phyloP scores from a whole-genome alignment of 805 yeast genomes.

The Schizosaccharomyces pombe region DNA sequence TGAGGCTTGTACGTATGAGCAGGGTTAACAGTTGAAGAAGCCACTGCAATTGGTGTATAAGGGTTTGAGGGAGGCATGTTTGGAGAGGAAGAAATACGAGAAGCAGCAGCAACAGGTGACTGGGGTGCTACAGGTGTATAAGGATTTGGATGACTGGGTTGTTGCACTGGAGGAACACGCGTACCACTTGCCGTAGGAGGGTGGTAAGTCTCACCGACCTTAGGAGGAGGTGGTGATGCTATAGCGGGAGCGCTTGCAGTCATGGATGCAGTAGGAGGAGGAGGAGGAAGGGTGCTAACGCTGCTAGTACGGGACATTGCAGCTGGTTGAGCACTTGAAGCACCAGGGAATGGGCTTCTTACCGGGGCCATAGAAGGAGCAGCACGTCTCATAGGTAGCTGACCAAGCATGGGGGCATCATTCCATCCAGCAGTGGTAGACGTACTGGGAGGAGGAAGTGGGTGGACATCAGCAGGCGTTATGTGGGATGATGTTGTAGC shows the following conservation, averaged over 20 bases:
- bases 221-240: constrained; percentile 8
- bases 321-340: constrained; percentile 11
- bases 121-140: neutral
- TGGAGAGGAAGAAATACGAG: constrained; percentile 6
- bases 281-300: constrained; percentile 7
- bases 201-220: constrained; percentile 3
- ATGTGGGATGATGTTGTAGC: too few species aligned
- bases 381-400: constrained; percentile 6
- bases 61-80: constrained; percentile 6
- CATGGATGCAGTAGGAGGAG: constrained; percentile 7
- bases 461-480: constrained; percentile 4
- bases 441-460: constrained; percentile 8
- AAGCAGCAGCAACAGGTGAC: constrained; percentile 3
- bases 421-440: constrained; percentile 9
- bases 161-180: neutral
- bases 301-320: neutral
- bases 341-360: constrained; percentile 10
- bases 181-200: constrained; percentile 10
- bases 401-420: constrained; percentile 10
- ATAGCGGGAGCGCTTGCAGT: constrained; percentile 6
- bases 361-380: constrained; percentile 14
- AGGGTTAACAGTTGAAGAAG: constrained; percentile 6
- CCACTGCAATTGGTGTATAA: constrained; percentile 5
- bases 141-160: neutral
- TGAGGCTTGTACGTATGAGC: constrained; percentile 22